phyloP scores from a whole-genome alignment of 2,329 filamentous ascomycete species.

The Tolypocladium pustulatum region DNA sequence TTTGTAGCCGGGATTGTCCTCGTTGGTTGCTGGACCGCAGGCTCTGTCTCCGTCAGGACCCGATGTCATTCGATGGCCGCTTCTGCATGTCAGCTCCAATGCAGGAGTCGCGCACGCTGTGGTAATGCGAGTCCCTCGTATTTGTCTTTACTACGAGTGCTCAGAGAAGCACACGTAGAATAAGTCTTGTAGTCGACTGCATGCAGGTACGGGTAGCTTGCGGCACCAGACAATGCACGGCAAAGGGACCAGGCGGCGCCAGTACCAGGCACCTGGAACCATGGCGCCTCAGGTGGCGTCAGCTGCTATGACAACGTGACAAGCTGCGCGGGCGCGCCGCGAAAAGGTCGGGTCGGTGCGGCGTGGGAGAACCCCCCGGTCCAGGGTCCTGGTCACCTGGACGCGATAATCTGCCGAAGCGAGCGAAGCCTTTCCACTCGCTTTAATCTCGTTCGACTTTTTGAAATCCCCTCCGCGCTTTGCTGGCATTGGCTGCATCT shows the following conservation, averaged over 20 bases:
- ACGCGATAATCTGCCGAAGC: constrained; percentile 4
- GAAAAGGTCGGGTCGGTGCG: background rate
- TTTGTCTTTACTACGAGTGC: background rate
- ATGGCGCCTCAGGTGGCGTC: background rate
- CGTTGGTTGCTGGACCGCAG: background rate
- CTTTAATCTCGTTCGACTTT: background rate
- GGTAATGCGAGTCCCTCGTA: background rate
- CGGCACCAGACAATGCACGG: background rate
- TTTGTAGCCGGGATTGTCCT: background rate
- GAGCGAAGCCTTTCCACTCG: background rate
- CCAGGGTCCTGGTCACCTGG: background rate
- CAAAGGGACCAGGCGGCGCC: background rate
- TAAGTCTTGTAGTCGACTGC: too few species aligned
- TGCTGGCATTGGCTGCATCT: background rate
- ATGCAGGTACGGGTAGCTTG: background rate
- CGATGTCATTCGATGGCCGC: background rate
- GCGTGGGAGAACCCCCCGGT: background rate
- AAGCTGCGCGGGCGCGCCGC: background rate
- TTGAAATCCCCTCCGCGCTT: background rate
- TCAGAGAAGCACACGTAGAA: background rate
- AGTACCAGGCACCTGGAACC: background rate
- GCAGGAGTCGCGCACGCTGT: background rate
- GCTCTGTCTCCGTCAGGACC: background rate
- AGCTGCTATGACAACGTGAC: constrained; percentile 6
- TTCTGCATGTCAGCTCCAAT: background rate